These are phyloP conservation scores for Mycena amicta DNA, from an alignment of 768 basidiomycete genomes.

Conservation along the genomic window DNA sequence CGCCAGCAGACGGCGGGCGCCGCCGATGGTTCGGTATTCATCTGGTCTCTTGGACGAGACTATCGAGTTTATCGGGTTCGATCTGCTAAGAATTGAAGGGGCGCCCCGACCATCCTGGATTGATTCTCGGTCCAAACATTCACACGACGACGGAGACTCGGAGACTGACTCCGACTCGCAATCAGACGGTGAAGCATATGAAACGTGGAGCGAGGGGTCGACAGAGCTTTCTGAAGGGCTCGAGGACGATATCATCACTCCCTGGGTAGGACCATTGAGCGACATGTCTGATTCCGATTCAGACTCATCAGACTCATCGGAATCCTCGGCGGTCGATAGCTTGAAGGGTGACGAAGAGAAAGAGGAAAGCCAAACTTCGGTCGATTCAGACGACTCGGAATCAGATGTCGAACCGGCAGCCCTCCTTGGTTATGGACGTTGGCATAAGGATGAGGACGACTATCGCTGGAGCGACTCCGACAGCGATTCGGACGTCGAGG, in stretches of 20 bases:
- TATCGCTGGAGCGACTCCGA: slow-evolving; percentile 4
- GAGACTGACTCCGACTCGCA: slow-evolving; percentile 5
- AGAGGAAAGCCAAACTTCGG: not conserved
- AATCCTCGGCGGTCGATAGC: not conserved
- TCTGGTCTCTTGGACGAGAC: slow-evolving; percentile 9
- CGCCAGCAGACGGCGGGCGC: not conserved
- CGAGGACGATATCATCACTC: slow-evolving; percentile 19
- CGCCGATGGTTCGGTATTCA: not conserved
- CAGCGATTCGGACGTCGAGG: slow-evolving; percentile 1
- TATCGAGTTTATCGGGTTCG: slow-evolving; percentile 2
- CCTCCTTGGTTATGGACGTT: slow-evolving; percentile 12
- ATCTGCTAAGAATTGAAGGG: slow-evolving; percentile 1
- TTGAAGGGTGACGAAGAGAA: not conserved
- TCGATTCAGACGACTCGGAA: slow-evolving; percentile 1
- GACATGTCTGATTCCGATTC: slow-evolving; percentile 15
- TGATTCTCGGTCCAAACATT: not conserved
- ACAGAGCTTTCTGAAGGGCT: slow-evolving; percentile 11
- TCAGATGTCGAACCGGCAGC: slow-evolving; percentile 7
- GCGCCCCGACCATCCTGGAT: not conserved
- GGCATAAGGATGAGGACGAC: slow-evolving; percentile 12
- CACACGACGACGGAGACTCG: not conserved
- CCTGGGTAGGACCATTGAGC: slow-evolving; percentile 17
- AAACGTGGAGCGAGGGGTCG: slow-evolving; percentile 26
- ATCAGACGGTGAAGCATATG: slow-evolving; percentile 14
- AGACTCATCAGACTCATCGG: not conserved